Percentiles rank a stretch among this genome's conserved stretches.
phyloP scores from a whole-genome alignment of 257 asterid species.

The Salvia hispanica region DNA sequence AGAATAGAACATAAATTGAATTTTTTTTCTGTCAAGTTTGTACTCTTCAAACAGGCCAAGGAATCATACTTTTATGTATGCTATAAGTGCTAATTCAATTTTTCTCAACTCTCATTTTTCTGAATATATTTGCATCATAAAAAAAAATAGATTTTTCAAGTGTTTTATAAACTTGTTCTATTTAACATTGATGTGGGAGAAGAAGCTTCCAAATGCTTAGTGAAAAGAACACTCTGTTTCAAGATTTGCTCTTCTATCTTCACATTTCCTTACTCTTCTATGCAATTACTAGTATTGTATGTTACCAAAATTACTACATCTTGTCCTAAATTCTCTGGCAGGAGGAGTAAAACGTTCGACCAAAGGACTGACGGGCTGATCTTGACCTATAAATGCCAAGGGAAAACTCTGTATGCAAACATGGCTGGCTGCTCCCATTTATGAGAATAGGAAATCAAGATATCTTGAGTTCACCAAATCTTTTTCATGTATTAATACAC shows the following conservation, averaged over 20 bases:
- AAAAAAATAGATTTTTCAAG: not conserved
- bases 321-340: not conserved
- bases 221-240: not conserved
- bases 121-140: not conserved
- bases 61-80: not conserved
- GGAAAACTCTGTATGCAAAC: not conserved
- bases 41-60: conserved; percentile 28
- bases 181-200: not conserved
- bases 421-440: not conserved
- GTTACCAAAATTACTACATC: not conserved
- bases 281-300: not conserved
- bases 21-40: conserved; percentile 8
- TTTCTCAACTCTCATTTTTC: conserved; percentile 10
- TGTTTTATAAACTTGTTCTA: not conserved
- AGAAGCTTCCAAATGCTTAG: not conserved
- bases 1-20: conserved; percentile 29
- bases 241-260: not conserved
- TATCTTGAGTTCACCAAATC: not conserved
- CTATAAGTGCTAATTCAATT: no score
- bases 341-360: not conserved
- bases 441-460: not conserved
- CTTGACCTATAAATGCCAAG: not conserved
- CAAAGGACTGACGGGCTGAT: not conserved
- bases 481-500: not conserved
- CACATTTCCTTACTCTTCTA: not conserved